phyloP scores from a whole-genome alignment of 306 rosid species.

The Astragalus glycyphyllos region DNA sequence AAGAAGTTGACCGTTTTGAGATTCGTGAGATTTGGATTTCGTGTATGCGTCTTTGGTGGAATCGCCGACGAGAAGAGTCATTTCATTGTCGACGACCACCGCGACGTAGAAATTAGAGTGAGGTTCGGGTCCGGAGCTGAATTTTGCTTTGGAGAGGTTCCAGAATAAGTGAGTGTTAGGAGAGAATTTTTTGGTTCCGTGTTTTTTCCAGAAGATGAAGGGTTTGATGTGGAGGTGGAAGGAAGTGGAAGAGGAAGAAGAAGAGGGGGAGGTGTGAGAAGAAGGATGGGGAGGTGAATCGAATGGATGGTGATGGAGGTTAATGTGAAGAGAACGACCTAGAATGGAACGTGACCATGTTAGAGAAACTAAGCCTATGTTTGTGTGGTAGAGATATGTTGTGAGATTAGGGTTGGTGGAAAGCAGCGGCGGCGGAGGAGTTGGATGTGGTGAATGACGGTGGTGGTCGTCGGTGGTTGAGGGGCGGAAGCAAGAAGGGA shows the following conservation, averaged over 20 bases:
- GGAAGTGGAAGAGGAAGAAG: conserved; percentile 45
- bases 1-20: conserved; percentile 47
- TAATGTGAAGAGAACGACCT: conserved; percentile 81
- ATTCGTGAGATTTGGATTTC: conserved; percentile 53
- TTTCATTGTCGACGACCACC: conserved; percentile 63
- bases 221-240: conserved; percentile 72
- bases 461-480: conserved; percentile 36
- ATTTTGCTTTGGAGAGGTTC: conserved; percentile 73
- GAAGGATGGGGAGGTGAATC: conserved; percentile 58
- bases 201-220: conserved; percentile 77
- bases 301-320: conserved; percentile 60
- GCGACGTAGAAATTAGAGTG: conserved; percentile 70
- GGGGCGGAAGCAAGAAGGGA: conserved; percentile 72
- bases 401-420: conserved; percentile 75
- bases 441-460: conserved; percentile 21
- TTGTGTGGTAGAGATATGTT: conserved; percentile 82
- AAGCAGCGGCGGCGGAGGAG: conserved; percentile 47
- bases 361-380: conserved; percentile 66
- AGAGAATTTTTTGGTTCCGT: conserved; percentile 71
- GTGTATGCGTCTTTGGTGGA: conserved; percentile 58
- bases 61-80: conserved; percentile 77
- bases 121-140: conserved; percentile 79
- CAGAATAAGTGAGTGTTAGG: conserved; percentile 60
- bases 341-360: conserved; percentile 92
- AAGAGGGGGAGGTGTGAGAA: conserved; percentile 40